A percentile compares a stretch with the other conserved stretches of the same genome.
Evolutionary conservation across 1,284 basidiomycete species (phyloP).

Genomic region (Wallemia mellicola): DNA sequence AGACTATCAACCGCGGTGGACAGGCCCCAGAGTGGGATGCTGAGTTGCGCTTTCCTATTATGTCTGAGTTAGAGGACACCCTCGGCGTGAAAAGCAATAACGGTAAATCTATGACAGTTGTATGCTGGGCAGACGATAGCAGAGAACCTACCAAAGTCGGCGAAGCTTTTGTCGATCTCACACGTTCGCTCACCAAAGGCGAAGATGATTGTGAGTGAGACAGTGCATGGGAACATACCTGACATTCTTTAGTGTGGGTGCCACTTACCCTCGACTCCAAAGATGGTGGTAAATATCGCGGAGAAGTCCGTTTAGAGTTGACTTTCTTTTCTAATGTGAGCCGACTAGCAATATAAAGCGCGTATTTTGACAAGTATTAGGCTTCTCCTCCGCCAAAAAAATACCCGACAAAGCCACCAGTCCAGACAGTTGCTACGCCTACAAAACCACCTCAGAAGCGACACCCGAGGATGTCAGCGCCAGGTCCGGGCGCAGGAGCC

Average conservation of each 20-base stretch:
- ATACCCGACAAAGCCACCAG: slow-evolving; percentile 27
- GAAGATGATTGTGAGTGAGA: slow-evolving; percentile 62
- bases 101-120: slow-evolving; percentile 46
- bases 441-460: slow-evolving; percentile 19
- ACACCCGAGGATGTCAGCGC: not conserved
- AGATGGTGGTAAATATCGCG: slow-evolving; percentile 60
- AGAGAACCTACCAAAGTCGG: slow-evolving; percentile 90
- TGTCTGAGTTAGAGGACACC: slow-evolving; percentile 43
- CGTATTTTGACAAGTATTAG: slow-evolving; percentile 1
- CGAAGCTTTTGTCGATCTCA: slow-evolving; percentile 58
- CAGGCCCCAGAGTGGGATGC: slow-evolving; percentile 98
- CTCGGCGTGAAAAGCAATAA: slow-evolving; percentile 6
- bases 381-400: not conserved
- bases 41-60: slow-evolving; percentile 74
- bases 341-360: slow-evolving; percentile 8
- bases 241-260: slow-evolving; percentile 1
- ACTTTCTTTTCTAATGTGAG: slow-evolving; percentile 85
- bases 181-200: slow-evolving; percentile 68
- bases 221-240: too few species aligned
- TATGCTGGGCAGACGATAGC: slow-evolving; percentile 79
- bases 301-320: slow-evolving; percentile 74
- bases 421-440: slow-evolving; percentile 21
- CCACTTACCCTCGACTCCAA: slow-evolving; percentile 12
- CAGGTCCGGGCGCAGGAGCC: not conserved
- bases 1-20: slow-evolving; percentile 76